phyloP scores from a whole-genome alignment of 129 eudicot species.

The Pseudognaphalium luteoalbum region DNA sequence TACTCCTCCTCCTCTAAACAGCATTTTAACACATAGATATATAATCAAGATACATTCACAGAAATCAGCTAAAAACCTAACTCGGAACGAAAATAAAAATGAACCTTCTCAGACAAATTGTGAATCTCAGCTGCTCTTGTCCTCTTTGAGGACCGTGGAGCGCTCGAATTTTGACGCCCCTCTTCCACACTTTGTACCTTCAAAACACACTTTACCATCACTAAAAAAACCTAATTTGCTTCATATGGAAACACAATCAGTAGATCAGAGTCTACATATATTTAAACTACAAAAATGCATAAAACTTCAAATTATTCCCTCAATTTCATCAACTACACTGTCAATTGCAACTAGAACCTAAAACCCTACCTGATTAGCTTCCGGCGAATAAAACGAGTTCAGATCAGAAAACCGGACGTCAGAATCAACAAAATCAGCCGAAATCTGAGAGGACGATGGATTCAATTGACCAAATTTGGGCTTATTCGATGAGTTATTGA shows the following conservation, averaged over 20 bases:
- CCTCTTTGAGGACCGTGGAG: constrained; percentile 78
- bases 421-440: constrained; percentile 33
- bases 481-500: constrained; percentile 48
- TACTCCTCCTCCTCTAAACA: constrained; percentile 75
- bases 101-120: constrained; percentile 88
- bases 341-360: not conserved
- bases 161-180: constrained; percentile 40
- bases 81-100: not conserved
- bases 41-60: constrained; percentile 17
- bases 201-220: constrained; percentile 3
- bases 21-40: not conserved
- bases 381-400: constrained; percentile 31
- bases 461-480: constrained; percentile 23
- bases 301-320: constrained; percentile 26
- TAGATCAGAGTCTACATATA: constrained; percentile 18
- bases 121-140: constrained; percentile 92
- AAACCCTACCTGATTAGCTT: constrained; percentile 35
- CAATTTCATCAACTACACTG: constrained; percentile 17
- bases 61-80: not conserved
- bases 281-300: not conserved
- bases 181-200: constrained; percentile 34
- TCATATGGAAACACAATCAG: constrained; percentile 25
- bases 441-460: constrained; percentile 32
- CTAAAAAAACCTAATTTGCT: constrained; percentile 23
- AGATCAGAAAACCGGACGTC: constrained; percentile 49